A percentile compares a stretch with the other conserved stretches of the same genome.
These are phyloP conservation scores for Circinella umbellata DNA, from an alignment of 371 early-diverging fungal genomes.

Conservation along the genomic window DNA sequence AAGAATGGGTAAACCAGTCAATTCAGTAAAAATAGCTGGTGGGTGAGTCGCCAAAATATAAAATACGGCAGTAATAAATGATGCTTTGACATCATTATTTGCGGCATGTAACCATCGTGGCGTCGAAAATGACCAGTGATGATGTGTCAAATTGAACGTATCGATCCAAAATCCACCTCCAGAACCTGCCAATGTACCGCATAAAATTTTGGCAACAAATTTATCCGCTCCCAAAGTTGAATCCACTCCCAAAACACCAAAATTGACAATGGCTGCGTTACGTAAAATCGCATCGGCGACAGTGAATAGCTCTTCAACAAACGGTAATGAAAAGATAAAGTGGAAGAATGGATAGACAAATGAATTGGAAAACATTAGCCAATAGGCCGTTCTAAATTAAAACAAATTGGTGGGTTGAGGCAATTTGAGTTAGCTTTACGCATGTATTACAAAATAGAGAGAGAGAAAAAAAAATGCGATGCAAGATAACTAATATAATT, in stretches of 20 bases:
- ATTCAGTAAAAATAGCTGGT: constrained; percentile 19
- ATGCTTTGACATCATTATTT: constrained; percentile 43
- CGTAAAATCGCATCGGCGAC: constrained; percentile 56
- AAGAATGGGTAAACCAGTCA: constrained; percentile 26
- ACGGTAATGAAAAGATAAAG: constrained; percentile 33
- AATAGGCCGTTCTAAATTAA: constrained; percentile 34
- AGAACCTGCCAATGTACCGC: constrained; percentile 61
- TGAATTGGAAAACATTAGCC: constrained; percentile 42
- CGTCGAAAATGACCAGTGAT: constrained; percentile 49
- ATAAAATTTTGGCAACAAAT: constrained; percentile 54
- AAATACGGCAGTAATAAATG: constrained; percentile 38
- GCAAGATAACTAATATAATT: too few species aligned
- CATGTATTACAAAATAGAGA: too few species aligned
- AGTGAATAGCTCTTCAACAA: constrained; percentile 51
- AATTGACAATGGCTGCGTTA: constrained; percentile 48
- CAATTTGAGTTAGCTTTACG: neutral
- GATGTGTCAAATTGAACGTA: constrained; percentile 48
- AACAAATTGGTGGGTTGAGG: too few species aligned
- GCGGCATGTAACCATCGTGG: constrained; percentile 43
- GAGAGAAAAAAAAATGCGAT: too few species aligned
- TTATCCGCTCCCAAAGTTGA: constrained; percentile 44
- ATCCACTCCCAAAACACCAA: constrained; percentile 59
- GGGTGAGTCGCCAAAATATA: constrained; percentile 25
- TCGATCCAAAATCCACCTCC: constrained; percentile 65
- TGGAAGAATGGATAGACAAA: constrained; percentile 37